These are phyloP conservation scores for Aquilaria malaccensis DNA, from an alignment of 345 rosid species.

Conservation along the genomic window DNA sequence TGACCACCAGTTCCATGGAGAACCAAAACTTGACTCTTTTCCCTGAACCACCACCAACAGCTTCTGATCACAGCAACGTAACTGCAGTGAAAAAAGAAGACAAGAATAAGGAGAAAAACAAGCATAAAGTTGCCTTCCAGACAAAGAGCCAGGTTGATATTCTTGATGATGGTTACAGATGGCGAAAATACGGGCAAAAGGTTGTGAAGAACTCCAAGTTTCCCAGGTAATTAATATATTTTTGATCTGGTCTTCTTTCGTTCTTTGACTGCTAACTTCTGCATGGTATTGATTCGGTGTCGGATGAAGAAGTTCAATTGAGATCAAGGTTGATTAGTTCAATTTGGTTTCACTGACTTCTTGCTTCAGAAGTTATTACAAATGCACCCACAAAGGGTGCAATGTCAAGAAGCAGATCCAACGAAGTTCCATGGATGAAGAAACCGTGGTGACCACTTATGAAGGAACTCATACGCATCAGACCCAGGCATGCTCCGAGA, in stretches of 20 bases:
- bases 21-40: background rate
- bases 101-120: slow-evolving; percentile 11
- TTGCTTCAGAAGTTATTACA: slow-evolving; percentile 38
- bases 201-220: slow-evolving; percentile 29
- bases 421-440: slow-evolving; percentile 33
- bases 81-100: slow-evolving; percentile 12
- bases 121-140: slow-evolving; percentile 38
- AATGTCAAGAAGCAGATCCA: slow-evolving; percentile 49
- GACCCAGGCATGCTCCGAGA: slow-evolving; percentile 20
- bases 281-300: no score
- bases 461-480: slow-evolving; percentile 40
- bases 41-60: background rate
- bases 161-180: slow-evolving; percentile 46
- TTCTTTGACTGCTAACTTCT: background rate
- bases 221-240: slow-evolving; percentile 24
- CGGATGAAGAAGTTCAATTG: background rate
- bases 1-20: slow-evolving; percentile 8
- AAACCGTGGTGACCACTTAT: slow-evolving; percentile 39
- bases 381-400: slow-evolving; percentile 37
- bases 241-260: background rate
- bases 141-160: slow-evolving; percentile 41
- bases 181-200: slow-evolving; percentile 51
- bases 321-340: no score
- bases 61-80: background rate
- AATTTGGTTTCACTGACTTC: background rate